Base-by-base conservation (phyloP, 805 yeast genomes). In the Dipodascus geniculatus region DNA sequence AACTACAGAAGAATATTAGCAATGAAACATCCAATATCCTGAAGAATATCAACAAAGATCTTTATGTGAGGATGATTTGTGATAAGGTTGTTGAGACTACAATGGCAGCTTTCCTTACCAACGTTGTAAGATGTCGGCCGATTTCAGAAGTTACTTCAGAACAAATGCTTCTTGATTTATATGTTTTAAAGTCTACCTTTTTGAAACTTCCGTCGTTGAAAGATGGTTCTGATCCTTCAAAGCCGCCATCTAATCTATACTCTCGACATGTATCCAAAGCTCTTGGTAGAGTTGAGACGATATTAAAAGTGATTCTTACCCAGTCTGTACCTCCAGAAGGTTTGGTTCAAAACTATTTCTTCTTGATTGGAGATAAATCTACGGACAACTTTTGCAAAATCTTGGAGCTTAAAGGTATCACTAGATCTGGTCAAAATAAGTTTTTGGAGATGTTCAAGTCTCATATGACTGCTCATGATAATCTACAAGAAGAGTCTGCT, bases 121-220 rank as follows among this genome's bases (percentile, higher is more conserved):
- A 77, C 54, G 76, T 89, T 52, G 71, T 79, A 4, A 74, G 75
- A 52, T 71, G 86, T 35, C 82, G 79, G 53, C 96, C 96, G 0
- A 69, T 80, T n/a, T 73, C 81, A 1, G 86, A 82, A 42, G 72
- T 81, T 11, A 76, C 76, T 61, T 85, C 91, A 2, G 96, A 90
- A 65, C 97, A 91, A 65, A 73, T 91, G 62, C 70, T 83, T 42
- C 70, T 85, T 22, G 99, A 91, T 68, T 63, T 85, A 1, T 81
- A 82, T 42, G 73, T 77, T 6, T 65, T 91, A 61, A 85, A 84
- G 61, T 72, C 74, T 23, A 71, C 77, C 23, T 73, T 87, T 42
- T 58, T 61, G 50, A 60, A 56, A 31, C 58, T 65, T 49, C 64
- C 70, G 8, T 58, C 58, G 3, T 55, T 60, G 53, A 61, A 53